Conservation (phyloP, 495 filamentous ascomycete genomes). For the Pseudevernia furfuracea region DNA sequence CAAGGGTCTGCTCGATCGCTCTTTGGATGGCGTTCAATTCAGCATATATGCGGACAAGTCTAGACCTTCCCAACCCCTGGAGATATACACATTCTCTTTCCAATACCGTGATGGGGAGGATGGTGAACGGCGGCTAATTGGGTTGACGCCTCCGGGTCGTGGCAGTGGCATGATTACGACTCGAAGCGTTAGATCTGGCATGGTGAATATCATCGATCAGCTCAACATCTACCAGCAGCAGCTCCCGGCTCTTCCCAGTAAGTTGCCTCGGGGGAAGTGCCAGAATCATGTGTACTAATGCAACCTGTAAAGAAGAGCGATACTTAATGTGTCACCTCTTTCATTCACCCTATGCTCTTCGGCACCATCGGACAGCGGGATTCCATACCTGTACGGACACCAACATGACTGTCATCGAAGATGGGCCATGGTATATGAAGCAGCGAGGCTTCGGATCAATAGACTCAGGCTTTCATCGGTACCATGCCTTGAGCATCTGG, state of each 20-base stretch:
- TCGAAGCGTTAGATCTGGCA: conserved; percentile 31
- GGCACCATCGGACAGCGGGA: conserved; percentile 37
- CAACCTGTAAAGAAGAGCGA: conserved; percentile 30
- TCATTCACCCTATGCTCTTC: conserved; percentile 38
- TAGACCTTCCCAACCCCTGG: conserved; percentile 35
- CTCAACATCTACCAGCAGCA: conserved; percentile 33
- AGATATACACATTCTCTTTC: conserved; percentile 47
- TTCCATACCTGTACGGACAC: conserved; percentile 31
- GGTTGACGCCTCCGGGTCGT: conserved; percentile 34
- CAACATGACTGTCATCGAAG: conserved; percentile 33
- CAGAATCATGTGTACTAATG: not conserved
- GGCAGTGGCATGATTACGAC: conserved; percentile 33
- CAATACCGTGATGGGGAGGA: conserved; percentile 31
- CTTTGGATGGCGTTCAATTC: conserved; percentile 40
- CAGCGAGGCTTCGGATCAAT: conserved; percentile 29
- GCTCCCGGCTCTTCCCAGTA: conserved; percentile 42
- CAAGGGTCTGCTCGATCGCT: conserved; percentile 34
- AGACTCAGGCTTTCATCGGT: conserved; percentile 36
- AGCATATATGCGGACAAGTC: conserved; percentile 38
- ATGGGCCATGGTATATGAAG: conserved; percentile 34
- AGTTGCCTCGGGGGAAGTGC: not conserved
- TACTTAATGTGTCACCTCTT: conserved; percentile 40
- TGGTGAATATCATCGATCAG: conserved; percentile 37
- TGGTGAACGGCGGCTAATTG: conserved; percentile 28
- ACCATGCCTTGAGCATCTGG: conserved; percentile 6